A percentile compares a stretch with the other conserved stretches of the same genome.
Conservation (phyloP, 805 yeast genomes). For the Wickerhamomyces xylosicus region DNA sequence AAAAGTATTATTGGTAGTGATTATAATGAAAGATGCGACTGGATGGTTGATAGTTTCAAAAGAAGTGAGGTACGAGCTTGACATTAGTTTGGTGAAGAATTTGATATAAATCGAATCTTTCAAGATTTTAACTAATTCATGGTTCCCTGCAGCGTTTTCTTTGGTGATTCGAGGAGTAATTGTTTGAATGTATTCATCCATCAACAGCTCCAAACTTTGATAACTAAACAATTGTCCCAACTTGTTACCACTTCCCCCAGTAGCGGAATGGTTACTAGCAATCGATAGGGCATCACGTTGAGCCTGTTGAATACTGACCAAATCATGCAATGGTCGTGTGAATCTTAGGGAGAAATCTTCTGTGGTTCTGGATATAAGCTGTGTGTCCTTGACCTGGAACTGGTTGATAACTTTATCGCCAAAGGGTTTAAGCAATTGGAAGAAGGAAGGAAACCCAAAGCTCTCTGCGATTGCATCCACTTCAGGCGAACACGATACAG, state of each 20-base stretch:
- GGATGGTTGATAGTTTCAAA: slow-evolving; percentile 89
- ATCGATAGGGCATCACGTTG: background rate
- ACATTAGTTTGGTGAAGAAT: slow-evolving; percentile 45
- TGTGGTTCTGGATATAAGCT: slow-evolving; percentile 35
- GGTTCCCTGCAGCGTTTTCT: slow-evolving; percentile 5
- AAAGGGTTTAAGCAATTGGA: slow-evolving; percentile 41
- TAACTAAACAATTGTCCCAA: slow-evolving; percentile 20
- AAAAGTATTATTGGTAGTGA: slow-evolving; percentile 43
- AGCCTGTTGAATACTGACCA: slow-evolving; percentile 20
- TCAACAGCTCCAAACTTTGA: slow-evolving; percentile 26
- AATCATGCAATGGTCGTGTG: slow-evolving; percentile 26
- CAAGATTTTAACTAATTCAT: slow-evolving; percentile 21
- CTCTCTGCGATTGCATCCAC: slow-evolving; percentile 34
- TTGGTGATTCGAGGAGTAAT: slow-evolving; percentile 15
- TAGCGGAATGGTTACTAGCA: too few species aligned
- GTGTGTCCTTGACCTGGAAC: slow-evolving; percentile 41
- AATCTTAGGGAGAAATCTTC: slow-evolving; percentile 52
- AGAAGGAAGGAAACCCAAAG: slow-evolving; percentile 31
- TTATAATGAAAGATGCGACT: slow-evolving; percentile 57
- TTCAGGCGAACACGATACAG: slow-evolving; percentile 35
- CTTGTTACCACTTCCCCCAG: too few species aligned
- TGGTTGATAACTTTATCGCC: slow-evolving; percentile 42
- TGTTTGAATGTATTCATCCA: slow-evolving; percentile 22
- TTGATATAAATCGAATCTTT: slow-evolving; percentile 44
- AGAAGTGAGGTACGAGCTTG: slow-evolving; percentile 53